Percentiles rank a stretch among this genome's conserved stretches.
These are phyloP conservation scores for Bisporella sp. DNA, from an alignment of 2,329 filamentous ascomycete genomes.

Conservation along the genomic window DNA sequence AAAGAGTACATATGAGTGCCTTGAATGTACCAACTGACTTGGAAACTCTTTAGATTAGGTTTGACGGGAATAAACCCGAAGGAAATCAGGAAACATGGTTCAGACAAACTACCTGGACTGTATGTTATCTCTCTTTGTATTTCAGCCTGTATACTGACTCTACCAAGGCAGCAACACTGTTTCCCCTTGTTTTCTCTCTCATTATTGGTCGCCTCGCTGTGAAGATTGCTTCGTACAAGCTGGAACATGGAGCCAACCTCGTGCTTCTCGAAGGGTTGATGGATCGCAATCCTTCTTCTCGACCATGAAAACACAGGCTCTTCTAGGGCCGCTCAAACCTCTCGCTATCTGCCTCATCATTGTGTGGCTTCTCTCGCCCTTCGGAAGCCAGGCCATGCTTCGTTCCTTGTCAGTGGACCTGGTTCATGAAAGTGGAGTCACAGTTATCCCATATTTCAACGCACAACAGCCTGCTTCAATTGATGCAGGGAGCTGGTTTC, in stretches of 20 bases:
- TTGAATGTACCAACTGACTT: background rate
- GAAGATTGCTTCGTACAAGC: slow-evolving; percentile 12
- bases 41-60: background rate
- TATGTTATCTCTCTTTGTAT: background rate
- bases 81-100: slow-evolving; percentile 4
- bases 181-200: slow-evolving; percentile 15
- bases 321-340: slow-evolving; percentile 7
- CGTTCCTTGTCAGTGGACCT: slow-evolving; percentile 9
- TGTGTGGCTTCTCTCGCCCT: slow-evolving; percentile 13
- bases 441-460: slow-evolving; percentile 10
- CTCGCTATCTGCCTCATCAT: slow-evolving; percentile 6
- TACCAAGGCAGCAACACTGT: slow-evolving; percentile 12
- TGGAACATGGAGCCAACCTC: slow-evolving; percentile 9
- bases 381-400: slow-evolving; percentile 11
- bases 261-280: slow-evolving; percentile 13
- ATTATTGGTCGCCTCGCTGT: slow-evolving; percentile 13
- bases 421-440: background rate
- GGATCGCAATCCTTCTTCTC: slow-evolving; percentile 11
- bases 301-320: slow-evolving; percentile 9
- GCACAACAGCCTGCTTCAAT: slow-evolving; percentile 11
- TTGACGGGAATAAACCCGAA: background rate
- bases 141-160: slow-evolving; percentile 1
- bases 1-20: background rate
- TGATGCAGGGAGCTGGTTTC: slow-evolving; percentile 13
- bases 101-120: slow-evolving; percentile 9